phyloP scores from a whole-genome alignment of 768 basidiomycete genomes.

The Amanita muscaria region DNA sequence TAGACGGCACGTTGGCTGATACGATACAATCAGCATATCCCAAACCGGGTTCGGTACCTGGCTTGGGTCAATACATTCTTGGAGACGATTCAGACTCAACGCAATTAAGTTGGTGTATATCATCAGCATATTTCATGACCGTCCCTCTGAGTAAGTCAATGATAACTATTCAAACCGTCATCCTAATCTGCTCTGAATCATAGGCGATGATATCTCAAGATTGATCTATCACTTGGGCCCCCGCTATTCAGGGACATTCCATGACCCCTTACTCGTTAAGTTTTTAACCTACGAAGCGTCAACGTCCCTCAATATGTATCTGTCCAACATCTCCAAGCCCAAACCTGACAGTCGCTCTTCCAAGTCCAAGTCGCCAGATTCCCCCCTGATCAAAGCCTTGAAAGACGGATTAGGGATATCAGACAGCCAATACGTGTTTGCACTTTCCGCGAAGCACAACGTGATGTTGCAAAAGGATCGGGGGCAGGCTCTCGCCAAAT shows the following conservation, averaged over 20 bases:
- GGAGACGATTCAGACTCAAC: slow-evolving; percentile 42
- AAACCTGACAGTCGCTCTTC: not conserved
- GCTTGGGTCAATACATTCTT: slow-evolving; percentile 37
- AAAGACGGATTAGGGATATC: slow-evolving; percentile 28
- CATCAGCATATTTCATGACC: slow-evolving; percentile 55
- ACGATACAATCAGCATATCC: slow-evolving; percentile 60
- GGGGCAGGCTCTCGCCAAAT: not conserved
- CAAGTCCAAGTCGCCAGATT: not conserved
- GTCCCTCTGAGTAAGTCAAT: slow-evolving; percentile 41
- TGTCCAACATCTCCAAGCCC: slow-evolving; percentile 30
- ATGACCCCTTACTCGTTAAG: slow-evolving; percentile 56
- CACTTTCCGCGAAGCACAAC: slow-evolving; percentile 23
- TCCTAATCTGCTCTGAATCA: slow-evolving; percentile 6
- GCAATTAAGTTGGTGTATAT: slow-evolving; percentile 58
- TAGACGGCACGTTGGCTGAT: slow-evolving; percentile 65
- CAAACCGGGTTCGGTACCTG: slow-evolving; percentile 29
- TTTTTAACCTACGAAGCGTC: slow-evolving; percentile 83
- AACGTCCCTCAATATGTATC: slow-evolving; percentile 74
- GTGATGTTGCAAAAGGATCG: not conserved
- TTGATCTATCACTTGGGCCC: slow-evolving; percentile 79
- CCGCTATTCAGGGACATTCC: slow-evolving; percentile 67
- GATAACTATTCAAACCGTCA: not conserved
- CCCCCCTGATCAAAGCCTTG: slow-evolving; percentile 5
- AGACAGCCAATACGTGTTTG: slow-evolving; percentile 33
- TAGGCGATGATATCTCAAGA: slow-evolving; percentile 64